Base-by-base conservation (phyloP, 116 monocot genomes). In the Papilionanthe hybrid region DNA sequence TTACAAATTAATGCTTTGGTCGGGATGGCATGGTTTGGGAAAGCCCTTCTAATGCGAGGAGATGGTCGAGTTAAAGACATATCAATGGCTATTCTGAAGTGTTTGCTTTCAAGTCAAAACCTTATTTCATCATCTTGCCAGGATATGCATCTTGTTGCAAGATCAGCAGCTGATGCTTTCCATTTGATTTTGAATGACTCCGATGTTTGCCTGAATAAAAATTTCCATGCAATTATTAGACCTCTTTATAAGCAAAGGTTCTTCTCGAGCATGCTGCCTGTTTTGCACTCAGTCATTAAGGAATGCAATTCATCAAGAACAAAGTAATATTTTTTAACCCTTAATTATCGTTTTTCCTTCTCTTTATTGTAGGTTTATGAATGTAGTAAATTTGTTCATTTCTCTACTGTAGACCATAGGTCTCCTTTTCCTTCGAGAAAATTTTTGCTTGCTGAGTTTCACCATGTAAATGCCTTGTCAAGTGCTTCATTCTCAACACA, bases 41-140 rank as follows among this genome's bases (percentile, higher is more conserved):
- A 99, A 85, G 89, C 91, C 55, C 83, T 99, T 83, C 90, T 94
- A 79, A 88, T 95, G 99, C 85, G 99, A 49, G 99, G 99, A 27
- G 92, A 99, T 92, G 89, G 92, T 72, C 93, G 83, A 82, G 72
- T 88, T 73, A 93, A 99, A 65, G 95, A 93, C 55, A 86, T 99
- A 78, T 72, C 81, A 17, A 82, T 83, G 85, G 43, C 84, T 83
- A 79, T 99, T 72, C 68, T 99, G 72, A 91, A 93, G 79, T 86
- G 67, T 77, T 78, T 99, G 63, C 72, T 92, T 37, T 80, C 80
- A 55, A 76, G 66, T 86, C 71, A 79, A 68, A 79, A 41, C 32
- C 32, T 48, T n/a, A 69, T 32, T 37, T 67, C 66, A 37, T 55
- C 55, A 20, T 69, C 53, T 12, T 53, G 42, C 20, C 47, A 67